A percentile compares a stretch with the other conserved stretches of the same genome.
Conservation (phyloP, 371 early-diverging fungal species). For the Haplosporangium sp. region DNA sequence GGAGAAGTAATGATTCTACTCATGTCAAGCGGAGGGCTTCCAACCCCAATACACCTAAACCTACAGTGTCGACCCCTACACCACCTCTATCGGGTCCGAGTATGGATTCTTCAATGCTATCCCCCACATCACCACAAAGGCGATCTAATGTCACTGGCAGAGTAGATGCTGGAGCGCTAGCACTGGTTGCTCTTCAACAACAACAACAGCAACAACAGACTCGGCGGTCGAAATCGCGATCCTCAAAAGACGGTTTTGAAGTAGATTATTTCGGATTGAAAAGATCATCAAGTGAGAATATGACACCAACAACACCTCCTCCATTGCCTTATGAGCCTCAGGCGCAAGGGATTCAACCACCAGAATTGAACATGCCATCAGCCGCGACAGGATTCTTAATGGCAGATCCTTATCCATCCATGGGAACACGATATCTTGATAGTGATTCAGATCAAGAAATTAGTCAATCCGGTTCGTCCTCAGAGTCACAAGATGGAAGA, state of each 20-base stretch:
- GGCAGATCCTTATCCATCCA: conserved; percentile 50
- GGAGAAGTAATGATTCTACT: conserved; percentile 15
- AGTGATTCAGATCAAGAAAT: conserved; percentile 18
- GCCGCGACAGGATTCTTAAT: conserved; percentile 41
- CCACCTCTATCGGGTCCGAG: conserved; percentile 5
- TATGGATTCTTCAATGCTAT: conserved; percentile 9
- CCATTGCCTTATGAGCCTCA: conserved; percentile 42
- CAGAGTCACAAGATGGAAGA: conserved; percentile 12
- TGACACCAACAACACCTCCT: conserved; percentile 27
- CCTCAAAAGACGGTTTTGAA: conserved; percentile 30
- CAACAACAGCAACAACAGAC: conserved; percentile 11
- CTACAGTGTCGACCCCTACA: neutral
- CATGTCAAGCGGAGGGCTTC: conserved; percentile 26
- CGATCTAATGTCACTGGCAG: conserved; percentile 46
- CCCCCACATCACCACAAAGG: conserved; percentile 39
- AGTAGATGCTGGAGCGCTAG: conserved; percentile 47
- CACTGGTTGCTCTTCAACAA: conserved; percentile 35
- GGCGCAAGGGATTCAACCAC: conserved; percentile 15
- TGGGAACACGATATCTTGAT: conserved; percentile 34
- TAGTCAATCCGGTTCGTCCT: neutral
- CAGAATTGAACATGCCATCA: conserved; percentile 22
- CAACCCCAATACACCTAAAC: neutral
- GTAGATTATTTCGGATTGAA: conserved; percentile 35
- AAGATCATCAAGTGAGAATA: conserved; percentile 24
- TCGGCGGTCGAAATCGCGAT: conserved; percentile 18